Evolutionary conservation across 352 stramenopile genomes (phyloP).

Genomic region (Chrysophaeum taylorii): DNA sequence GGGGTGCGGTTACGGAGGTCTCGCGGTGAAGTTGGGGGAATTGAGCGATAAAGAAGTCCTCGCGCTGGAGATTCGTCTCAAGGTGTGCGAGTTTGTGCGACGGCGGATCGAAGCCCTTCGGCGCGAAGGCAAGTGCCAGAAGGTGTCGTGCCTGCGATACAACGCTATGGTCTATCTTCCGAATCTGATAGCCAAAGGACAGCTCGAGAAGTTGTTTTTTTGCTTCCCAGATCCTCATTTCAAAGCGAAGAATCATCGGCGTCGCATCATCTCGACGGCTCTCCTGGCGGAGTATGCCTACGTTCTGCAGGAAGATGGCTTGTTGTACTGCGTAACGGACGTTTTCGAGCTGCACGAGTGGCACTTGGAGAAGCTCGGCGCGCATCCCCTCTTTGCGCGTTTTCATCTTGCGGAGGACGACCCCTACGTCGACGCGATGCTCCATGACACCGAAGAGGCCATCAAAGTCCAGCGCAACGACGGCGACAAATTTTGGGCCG

Average conservation of each 20-base stretch:
- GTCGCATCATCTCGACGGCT: constrained; percentile 60
- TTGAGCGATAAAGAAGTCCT: constrained; percentile 72
- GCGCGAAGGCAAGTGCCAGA: constrained; percentile 71
- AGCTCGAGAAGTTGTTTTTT: constrained; percentile 93
- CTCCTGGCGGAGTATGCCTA: constrained; percentile 95
- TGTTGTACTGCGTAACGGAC: constrained; percentile 97
- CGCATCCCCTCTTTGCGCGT: constrained; percentile 87
- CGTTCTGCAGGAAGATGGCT: constrained; percentile 70
- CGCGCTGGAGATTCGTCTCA: constrained; percentile 91
- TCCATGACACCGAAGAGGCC: constrained; percentile 90
- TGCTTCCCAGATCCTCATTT: constrained; percentile 99
- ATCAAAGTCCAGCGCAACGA: constrained; percentile 88
- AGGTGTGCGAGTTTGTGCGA: constrained; percentile 75
- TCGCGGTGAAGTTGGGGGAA: constrained; percentile 76
- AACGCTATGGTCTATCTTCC: constrained; percentile 88
- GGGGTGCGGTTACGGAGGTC: constrained; percentile 90
- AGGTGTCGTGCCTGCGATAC: constrained; percentile 81
- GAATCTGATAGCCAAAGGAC: constrained; percentile 50
- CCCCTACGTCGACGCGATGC: constrained; percentile 86
- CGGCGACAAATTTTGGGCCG: constrained; percentile 62
- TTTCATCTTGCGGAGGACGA: too few species aligned
- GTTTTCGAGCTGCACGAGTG: constrained; percentile 94
- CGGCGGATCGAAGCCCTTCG: constrained; percentile 74
- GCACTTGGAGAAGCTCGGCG: constrained; percentile 84
- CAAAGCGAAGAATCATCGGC: constrained; percentile 51